Base-by-base conservation (phyloP, 2,329 filamentous ascomycete species). In the Ascomycota sp. region DNA sequence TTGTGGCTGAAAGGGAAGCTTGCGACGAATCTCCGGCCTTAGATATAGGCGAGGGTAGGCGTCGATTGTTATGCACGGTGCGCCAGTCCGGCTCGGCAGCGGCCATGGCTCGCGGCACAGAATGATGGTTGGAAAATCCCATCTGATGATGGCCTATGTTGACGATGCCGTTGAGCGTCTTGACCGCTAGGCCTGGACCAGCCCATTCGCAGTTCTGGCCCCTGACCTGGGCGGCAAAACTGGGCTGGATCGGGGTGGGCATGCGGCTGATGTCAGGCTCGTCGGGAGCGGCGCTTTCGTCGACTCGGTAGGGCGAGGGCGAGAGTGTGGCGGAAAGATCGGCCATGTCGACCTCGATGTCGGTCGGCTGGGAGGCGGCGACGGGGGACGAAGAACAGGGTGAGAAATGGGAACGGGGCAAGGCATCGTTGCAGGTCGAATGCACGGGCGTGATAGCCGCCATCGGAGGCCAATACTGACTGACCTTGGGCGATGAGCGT, bases 191-290 rank as follows among this genome's bases (percentile, higher is more conserved):
- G 33, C 29, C 52, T 38, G 38, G 37, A 13, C 45, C 39, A 29
- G 46, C 40, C 44, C 48, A 47, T 38, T 53, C 53, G 53, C 61
- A 58, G 38, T 56, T 58, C 37, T 59, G 59, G n/a, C 63, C 63
- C 32, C 61, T 56, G 17, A 67, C 52, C 40, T 70, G 64, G 3
- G 58, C 56, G 1, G 63, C 60, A 40, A 71, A 71, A 30, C 50
- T 65, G 35, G 62, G 61, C 37, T 69, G 60, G n/a, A 70, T 69
- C 2, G 66, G 66, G 2, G 67, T 70, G 3, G 66, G 65, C 46
- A 70, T 60, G 28, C 65, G 63, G 33, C 57, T 55, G 13, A 51
- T 19, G 21, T 33, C 21, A 12, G 23, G 23, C 19, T 32, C 23
- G 8, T 34, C 27, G 15, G 27, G 17, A 7, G 23, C n/a, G 7